Conservation (phyloP, 352 stramenopile genomes). For the Phytophthora pistaciae region DNA sequence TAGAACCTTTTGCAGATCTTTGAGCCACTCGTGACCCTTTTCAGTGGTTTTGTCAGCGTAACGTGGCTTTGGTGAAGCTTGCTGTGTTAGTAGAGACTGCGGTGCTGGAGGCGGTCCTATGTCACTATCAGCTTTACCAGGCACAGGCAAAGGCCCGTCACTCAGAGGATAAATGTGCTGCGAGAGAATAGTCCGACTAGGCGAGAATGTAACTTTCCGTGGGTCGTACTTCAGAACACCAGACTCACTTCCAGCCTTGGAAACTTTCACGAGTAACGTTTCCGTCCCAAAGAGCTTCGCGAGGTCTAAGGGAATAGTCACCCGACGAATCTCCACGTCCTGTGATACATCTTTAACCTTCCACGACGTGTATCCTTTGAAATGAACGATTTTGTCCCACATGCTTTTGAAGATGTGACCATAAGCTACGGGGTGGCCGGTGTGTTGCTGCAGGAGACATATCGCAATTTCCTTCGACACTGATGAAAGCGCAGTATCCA, state of each 20-base stretch:
- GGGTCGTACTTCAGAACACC: constrained; percentile 31
- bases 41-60: constrained; percentile 31
- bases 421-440: constrained; percentile 34
- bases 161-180: constrained; percentile 63
- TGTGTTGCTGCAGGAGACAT: constrained; percentile 33
- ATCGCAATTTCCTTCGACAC: constrained; percentile 48
- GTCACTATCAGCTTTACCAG: constrained; percentile 6
- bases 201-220: constrained; percentile 44
- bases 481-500: constrained; percentile 20
- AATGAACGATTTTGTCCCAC: constrained; percentile 48
- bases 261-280: constrained; percentile 47
- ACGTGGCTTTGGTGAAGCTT: background rate
- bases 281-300: constrained; percentile 56
- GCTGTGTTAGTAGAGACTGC: constrained; percentile 16
- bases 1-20: constrained; percentile 75
- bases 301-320: constrained; percentile 55
- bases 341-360: constrained; percentile 44
- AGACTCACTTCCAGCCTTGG: constrained; percentile 17
- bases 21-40: constrained; percentile 55
- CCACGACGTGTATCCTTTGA: constrained; percentile 31
- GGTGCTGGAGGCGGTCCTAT: constrained; percentile 14
- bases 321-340: constrained; percentile 38
- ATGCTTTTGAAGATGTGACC: constrained; percentile 44
- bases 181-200: constrained; percentile 61
- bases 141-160: background rate